Evolutionary conservation across 2,329 filamentous ascomycete genomes (phyloP), one percentile per base, ranked within the genome.

Genomic region (Simplicillium sp.): DNA sequence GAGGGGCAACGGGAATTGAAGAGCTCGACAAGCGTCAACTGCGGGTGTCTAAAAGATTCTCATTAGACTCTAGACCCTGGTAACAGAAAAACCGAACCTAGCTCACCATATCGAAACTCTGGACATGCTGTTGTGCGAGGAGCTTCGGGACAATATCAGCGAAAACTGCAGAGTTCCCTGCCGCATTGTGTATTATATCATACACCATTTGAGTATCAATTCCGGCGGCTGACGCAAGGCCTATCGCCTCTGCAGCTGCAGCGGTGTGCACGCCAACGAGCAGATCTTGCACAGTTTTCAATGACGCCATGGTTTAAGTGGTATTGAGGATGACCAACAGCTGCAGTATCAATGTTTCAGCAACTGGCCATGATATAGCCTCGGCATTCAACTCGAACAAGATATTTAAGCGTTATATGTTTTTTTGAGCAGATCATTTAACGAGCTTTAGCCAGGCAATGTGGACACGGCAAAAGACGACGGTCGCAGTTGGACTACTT

Each of bases 221-320:
- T 1, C 70, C 70, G 8, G 70, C 48, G 18, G 60, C 59, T 11
- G 68, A 66, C 2, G 71, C 71, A 17, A 76, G 62, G 0, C 68
- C 71, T 60, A 73, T 70, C 3, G 68, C 71, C 46, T 76, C 72
- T 25, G 65, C 66, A 2, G 67, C 65, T 7, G 67, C 66, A 1
- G 67, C 61, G 38, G 73, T 69, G 43, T 76, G 71, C 25, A 73
- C 68, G 2, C 66, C 71, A 1, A 67, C 65, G 29, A 75, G 54
- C 3, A 74, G 66, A 50, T 74, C 69, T 50, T 73, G 69, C 16
- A 71, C 61, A 59, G 73, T 71, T 48, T 73, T 73, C 49, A 73
- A 66, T 42, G 73, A 25, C 9, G 20, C 20, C 20, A 25, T 25
- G n/a, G n/a, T n/a, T n/a, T n/a, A n/a, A n/a, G 20, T 25, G 20